A percentile compares a stretch with the other conserved stretches of the same genome.
These are phyloP conservation scores for Aphanocladium album DNA, from an alignment of 2,329 filamentous ascomycete species.

Conservation along the genomic window DNA sequence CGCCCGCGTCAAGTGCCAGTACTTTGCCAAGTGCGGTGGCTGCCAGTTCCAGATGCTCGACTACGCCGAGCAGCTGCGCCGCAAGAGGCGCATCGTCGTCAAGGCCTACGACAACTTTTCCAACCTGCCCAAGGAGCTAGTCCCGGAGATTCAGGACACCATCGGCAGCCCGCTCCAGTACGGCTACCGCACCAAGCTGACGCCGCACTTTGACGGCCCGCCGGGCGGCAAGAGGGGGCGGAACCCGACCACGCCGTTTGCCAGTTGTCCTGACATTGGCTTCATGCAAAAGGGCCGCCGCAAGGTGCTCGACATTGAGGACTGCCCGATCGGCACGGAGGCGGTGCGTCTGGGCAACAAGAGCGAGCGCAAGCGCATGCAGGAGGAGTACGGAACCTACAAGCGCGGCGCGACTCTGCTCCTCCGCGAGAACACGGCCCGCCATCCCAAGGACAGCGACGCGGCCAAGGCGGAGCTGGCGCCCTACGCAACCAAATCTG, in stretches of 20 bases:
- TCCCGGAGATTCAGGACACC: slow-evolving; percentile 76
- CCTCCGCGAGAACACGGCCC: slow-evolving; percentile 76
- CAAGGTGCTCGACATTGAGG: slow-evolving; percentile 86
- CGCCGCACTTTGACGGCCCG: slow-evolving; percentile 88
- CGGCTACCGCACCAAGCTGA: slow-evolving; percentile 93
- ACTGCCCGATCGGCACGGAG: slow-evolving; percentile 91
- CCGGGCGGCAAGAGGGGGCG: slow-evolving; percentile 47
- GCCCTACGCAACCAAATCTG: slow-evolving; percentile 39
- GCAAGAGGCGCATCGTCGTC: slow-evolving; percentile 82
- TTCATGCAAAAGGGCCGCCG: slow-evolving; percentile 84
- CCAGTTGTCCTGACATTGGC: slow-evolving; percentile 71
- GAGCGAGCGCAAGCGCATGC: slow-evolving; percentile 72
- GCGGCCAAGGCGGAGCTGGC: slow-evolving; percentile 24
- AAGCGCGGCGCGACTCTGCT: slow-evolving; percentile 81
- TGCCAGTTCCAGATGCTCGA: slow-evolving; percentile 98
- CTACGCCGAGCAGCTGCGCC: slow-evolving; percentile 76
- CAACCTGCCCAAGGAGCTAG: slow-evolving; percentile 65
- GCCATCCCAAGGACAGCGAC: slow-evolving; percentile 49
- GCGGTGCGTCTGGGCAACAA: slow-evolving; percentile 76
- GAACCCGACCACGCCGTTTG: slow-evolving; percentile 38
- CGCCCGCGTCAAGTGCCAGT: slow-evolving; percentile 70
- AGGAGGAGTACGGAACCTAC: slow-evolving; percentile 65
- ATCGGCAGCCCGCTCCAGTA: slow-evolving; percentile 88
- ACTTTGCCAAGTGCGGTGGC: slow-evolving; percentile 82
- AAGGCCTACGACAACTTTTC: slow-evolving; percentile 93